Evolutionary conservation across 495 filamentous ascomycete genomes (phyloP).

Genomic region (Annulohypoxylon moriforme): DNA sequence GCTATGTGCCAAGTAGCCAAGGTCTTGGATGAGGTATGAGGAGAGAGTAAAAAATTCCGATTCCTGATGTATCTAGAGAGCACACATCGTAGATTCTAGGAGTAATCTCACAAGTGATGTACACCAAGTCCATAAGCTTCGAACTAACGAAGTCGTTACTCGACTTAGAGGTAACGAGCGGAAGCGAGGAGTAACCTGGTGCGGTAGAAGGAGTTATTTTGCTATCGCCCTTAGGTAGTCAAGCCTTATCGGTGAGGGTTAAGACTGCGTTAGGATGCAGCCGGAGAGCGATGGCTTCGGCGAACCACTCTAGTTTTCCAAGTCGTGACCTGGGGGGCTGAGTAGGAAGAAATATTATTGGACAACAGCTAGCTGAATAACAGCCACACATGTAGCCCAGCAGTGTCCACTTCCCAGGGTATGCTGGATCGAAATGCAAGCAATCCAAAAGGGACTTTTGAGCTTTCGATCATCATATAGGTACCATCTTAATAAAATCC

Average conservation of each 20-base stretch:
- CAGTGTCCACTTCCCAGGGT: constrained; percentile 15
- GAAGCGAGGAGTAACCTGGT: too few species aligned
- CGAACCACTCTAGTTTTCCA: constrained; percentile 20
- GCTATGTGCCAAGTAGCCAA: constrained; percentile 5
- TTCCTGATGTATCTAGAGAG: background rate
- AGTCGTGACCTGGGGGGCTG: constrained; percentile 10
- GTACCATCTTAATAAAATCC: constrained; percentile 7
- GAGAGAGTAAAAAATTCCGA: constrained; percentile 1
- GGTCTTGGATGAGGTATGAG: background rate
- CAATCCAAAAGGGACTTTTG: constrained; percentile 7
- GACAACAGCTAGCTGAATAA: constrained; percentile 24
- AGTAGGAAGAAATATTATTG: constrained; percentile 6
- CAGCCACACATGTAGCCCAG: constrained; percentile 33
- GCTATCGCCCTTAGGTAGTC: constrained; percentile 7
- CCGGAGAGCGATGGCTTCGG: constrained; percentile 19
- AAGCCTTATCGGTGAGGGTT: constrained; percentile 15
- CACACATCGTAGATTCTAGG: background rate
- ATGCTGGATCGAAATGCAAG: constrained; percentile 25
- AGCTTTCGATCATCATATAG: background rate
- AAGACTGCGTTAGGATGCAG: constrained; percentile 16
- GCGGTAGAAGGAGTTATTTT: background rate
- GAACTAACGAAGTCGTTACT: background rate
- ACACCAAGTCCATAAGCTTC: background rate
- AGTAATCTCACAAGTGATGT: background rate
- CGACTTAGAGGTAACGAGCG: background rate